Conservation (phyloP, 345 rosid species). For the Triadica sebifera region DNA sequence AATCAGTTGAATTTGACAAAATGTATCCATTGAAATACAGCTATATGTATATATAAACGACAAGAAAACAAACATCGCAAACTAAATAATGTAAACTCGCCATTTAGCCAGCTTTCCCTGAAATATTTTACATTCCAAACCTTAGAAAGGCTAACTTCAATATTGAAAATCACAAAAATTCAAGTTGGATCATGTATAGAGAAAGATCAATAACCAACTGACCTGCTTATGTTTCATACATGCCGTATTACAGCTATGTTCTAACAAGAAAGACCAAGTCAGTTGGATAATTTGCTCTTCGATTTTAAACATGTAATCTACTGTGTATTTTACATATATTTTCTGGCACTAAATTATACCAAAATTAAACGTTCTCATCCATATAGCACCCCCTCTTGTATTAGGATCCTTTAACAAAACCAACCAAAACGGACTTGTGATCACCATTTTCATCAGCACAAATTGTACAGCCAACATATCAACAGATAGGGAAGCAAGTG, state of each 20-base stretch:
- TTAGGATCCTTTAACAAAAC: slow-evolving; percentile 6
- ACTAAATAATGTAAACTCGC: too few species aligned
- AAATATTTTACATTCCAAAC: too few species aligned
- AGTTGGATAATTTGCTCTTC: slow-evolving; percentile 24
- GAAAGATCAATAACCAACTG: slow-evolving; percentile 27
- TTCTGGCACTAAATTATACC: slow-evolving; percentile 19
- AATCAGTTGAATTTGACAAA: too few species aligned
- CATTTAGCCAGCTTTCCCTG: too few species aligned
- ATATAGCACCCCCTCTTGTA: not conserved
- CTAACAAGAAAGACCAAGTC: not conserved
- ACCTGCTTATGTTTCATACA: slow-evolving; percentile 17
- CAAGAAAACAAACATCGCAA: too few species aligned
- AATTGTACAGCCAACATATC: not conserved
- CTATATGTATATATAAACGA: too few species aligned
- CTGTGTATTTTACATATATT: slow-evolving; percentile 23
- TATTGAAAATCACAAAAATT: slow-evolving; percentile 1
- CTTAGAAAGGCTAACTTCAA: too few species aligned
- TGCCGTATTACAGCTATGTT: not conserved
- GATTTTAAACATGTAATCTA: slow-evolving; percentile 21
- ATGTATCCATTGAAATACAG: too few species aligned
- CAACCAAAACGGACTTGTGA: not conserved
- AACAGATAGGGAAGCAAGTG: slow-evolving; percentile 10
- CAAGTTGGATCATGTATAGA: not conserved
- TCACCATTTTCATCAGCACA: slow-evolving; percentile 3
- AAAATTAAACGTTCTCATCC: not conserved